These are phyloP conservation scores for Rhodotorula glutinis DNA, from an alignment of 1,284 basidiomycete species.

Conservation along the genomic window DNA sequence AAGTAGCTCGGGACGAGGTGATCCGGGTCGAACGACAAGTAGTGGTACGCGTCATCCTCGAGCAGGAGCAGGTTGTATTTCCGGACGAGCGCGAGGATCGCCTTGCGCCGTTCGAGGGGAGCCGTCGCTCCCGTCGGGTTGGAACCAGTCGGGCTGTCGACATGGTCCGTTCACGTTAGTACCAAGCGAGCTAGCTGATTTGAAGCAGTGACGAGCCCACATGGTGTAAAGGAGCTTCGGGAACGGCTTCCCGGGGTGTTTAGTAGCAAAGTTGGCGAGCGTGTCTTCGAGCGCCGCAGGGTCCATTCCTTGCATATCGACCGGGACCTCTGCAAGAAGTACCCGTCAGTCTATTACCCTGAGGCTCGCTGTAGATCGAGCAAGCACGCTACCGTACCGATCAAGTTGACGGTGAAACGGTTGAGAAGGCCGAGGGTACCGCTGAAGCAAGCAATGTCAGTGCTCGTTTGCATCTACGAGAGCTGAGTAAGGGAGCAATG, in stretches of 20 bases:
- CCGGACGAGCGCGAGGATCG: conserved; percentile 69
- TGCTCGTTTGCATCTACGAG: too few species aligned
- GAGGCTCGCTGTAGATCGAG: too few species aligned
- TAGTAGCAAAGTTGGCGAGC: conserved; percentile 69
- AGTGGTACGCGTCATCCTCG: conserved; percentile 81
- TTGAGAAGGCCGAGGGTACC: conserved; percentile 51
- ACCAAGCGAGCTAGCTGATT: too few species aligned
- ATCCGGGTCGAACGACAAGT: conserved; percentile 61
- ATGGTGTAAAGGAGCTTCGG: conserved; percentile 83
- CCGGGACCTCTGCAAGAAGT: conserved; percentile 64
- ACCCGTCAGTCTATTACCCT: too few species aligned
- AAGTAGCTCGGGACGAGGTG: conserved; percentile 67
- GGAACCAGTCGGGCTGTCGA: conserved; percentile 47
- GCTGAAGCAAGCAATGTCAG: conserved; percentile 14
- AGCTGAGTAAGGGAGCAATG: too few species aligned
- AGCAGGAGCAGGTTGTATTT: conserved; percentile 78
- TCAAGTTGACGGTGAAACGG: conserved; percentile 58
- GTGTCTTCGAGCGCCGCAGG: conserved; percentile 63
- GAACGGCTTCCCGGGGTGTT: conserved; percentile 57
- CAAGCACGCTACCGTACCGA: conserved; percentile 55
- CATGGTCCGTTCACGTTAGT: too few species aligned
- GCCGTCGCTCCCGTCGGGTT: conserved; percentile 82
- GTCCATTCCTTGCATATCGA: conserved; percentile 72
- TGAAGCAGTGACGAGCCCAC: background rate
- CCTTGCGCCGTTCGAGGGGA: conserved; percentile 67